Evolutionary conservation across 73 alveolate genomes (phyloP), one percentile per base, ranked within the genome.

Genomic region (Symbiodinium pilosum): DNA sequence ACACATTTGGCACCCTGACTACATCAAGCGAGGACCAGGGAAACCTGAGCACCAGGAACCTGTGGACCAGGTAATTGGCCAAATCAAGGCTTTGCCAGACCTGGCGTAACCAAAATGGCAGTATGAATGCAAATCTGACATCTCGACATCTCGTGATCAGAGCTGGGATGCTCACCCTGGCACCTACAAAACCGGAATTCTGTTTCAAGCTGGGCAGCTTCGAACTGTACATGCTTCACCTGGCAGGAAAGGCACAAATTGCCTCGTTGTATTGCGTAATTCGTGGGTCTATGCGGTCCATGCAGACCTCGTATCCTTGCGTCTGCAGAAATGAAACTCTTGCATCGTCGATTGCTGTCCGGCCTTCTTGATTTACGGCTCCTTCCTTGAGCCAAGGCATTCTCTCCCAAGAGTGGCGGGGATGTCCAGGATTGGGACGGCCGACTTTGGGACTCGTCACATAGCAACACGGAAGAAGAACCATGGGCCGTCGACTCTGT

Each of bases 401-500:
- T 14, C 95, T 83, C 43, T 56, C 87, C 95, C 95, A 88, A 30
- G 95, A 56, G 30, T 39, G 73, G 71, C 95, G 39, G 20, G 95
- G 95, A n/a, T 81, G 86, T 30, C 81, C 81, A 1, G 38, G 95
- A 52, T 83, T 88, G 47, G 75, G 86, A 21, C 11, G 44, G 81
- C 81, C 81, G 1, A 64, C 24, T 73, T 88, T 88, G 36, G 95
- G 95, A 12, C 30, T 59, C 52, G 26, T 34, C 73, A 69, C 86
- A n/a, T 88, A 88, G 87, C 95, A 88, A 40, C 95, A 88, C 4
- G 95, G 95, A 43, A 88, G 73, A 6, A 88, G 71, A 26, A 88
- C 44, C 87, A 88, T 39, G 34, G 95, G 95, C 71, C 86, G 43
- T 38, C 26, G 44, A 20, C 73, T 41, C 41, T 28, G 21, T 47